Evolutionary conservation across 129 eudicot species (phyloP).

Genomic region (Pittosporum tobira): DNA sequence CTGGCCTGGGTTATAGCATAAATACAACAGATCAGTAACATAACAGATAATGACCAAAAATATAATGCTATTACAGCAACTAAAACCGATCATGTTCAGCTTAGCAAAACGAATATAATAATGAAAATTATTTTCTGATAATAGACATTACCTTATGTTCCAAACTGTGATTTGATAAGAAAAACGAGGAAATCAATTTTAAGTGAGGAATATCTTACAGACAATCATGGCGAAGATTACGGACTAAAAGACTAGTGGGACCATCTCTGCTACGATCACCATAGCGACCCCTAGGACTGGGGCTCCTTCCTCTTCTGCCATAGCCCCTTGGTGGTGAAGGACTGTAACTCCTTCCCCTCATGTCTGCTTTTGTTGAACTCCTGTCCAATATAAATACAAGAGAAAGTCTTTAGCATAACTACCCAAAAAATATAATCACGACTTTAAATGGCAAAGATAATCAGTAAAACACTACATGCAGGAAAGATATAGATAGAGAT

Average conservation of each 20-base stretch:
- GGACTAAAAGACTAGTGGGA: constrained; percentile 88
- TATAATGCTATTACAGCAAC: neutral
- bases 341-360: constrained; percentile 82
- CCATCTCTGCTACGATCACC: constrained; percentile 67
- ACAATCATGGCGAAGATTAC: constrained; percentile 98
- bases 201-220: constrained; percentile 34
- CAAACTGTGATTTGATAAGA: neutral
- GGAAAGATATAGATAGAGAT: too few relatives aligned
- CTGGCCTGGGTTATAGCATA: constrained; percentile 51
- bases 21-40: constrained; percentile 5
- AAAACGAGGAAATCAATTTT: neutral
- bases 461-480: too few relatives aligned
- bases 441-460: too few relatives aligned
- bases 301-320: constrained; percentile 91
- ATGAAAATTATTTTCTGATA: neutral
- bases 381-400: neutral
- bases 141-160: neutral
- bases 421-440: too few relatives aligned
- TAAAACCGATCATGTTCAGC: neutral
- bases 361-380: constrained; percentile 9
- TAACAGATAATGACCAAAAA: neutral
- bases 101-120: neutral
- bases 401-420: neutral
- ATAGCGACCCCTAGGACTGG: constrained; percentile 85
- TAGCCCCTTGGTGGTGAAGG: constrained; percentile 95